Base-by-base conservation (phyloP, 2,329 filamentous ascomycete species). In the Neonectria punicea region DNA sequence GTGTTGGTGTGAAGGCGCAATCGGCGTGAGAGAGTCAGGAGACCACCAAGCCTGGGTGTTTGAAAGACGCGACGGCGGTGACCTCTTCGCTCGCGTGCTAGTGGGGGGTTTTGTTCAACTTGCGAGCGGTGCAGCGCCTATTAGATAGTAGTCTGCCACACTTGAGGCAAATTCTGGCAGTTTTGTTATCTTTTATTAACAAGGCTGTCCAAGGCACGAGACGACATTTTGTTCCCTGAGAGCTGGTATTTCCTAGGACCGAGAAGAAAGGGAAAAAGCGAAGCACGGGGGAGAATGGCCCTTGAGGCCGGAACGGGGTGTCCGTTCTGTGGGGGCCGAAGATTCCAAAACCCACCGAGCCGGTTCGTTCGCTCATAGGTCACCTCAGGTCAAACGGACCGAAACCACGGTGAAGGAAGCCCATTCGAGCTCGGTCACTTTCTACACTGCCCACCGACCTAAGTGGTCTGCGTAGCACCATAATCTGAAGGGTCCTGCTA, bases 11-110 rank as follows among this genome's bases (percentile, higher is more conserved):
- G 28, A 32, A 32, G 34, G 44, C 14, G n/a, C 25, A 34, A 44
- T 50, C 43, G 54, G 47, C 30, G 30, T 18, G 30, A 20, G 39
- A 18, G 50, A 28, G 41, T 61, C 43, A 54, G 50, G 25, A 49
- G 58, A 47, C 51, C 43, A 34, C n/a, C 14, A 32, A 22, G 2
- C 30, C 34, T 30, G 41, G 14, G 22, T 30, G 16, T 44, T 30
- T 51, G 18, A 39, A 51, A 51, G 28, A 34, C 58, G 30, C 49
- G 49, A 22, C 49, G 14, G 32, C 49, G 14, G 32, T 28, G 44
- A 25, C 30, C 44, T 44, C 43, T 56, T 49, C 49, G 43, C n/a
- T 36, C 44, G 13, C 28, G 28, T 34, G 49, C 49, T 20, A 20
- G 8, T 34, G 30, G 30, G 28, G 30, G 14, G 1, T 22, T 39